Evolutionary conservation across 1,139 yeast species (phyloP).

Genomic region (Geotrichum australiense): DNA sequence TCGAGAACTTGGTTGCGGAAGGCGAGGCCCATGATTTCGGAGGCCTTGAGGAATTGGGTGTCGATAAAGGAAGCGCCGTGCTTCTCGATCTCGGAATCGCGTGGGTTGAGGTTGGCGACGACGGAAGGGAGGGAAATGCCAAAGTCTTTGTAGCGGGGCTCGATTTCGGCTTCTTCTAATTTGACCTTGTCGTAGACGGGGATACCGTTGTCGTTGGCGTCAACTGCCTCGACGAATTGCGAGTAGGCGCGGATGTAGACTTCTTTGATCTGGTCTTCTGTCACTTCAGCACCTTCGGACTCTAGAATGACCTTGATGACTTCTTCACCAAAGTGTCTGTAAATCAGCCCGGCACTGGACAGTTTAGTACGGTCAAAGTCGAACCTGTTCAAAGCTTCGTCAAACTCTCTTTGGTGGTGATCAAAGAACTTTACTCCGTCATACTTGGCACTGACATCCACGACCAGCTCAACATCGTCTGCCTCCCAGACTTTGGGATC

Average conservation of each 20-base stretch:
- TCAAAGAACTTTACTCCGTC: constrained; percentile 85
- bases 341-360: constrained; percentile 89
- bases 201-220: constrained; percentile 95
- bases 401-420: constrained; percentile 87
- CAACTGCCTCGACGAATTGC: constrained; percentile 84
- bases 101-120: constrained; percentile 76
- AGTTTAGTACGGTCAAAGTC: constrained; percentile 50
- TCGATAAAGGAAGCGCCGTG: constrained; percentile 64
- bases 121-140: constrained; percentile 70
- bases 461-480: constrained; percentile 70
- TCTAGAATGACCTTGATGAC: constrained; percentile 48
- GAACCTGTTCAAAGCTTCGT: constrained; percentile 49
- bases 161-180: constrained; percentile 16
- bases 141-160: constrained; percentile 29
- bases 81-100: constrained; percentile 50
- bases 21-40: constrained; percentile 74
- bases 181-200: constrained; percentile 50
- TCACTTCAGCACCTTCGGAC: constrained; percentile 26
- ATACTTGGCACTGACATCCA: constrained; percentile 92
- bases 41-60: constrained; percentile 59
- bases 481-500: constrained; percentile 71
- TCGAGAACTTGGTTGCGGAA: constrained; percentile 62
- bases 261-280: constrained; percentile 44
- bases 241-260: constrained; percentile 70
- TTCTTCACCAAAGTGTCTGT: constrained; percentile 86